Evolutionary conservation across 805 yeast species (phyloP), one percentile per base, ranked within the genome.

Genomic region (Tetrapisispora nanseiensis): DNA sequence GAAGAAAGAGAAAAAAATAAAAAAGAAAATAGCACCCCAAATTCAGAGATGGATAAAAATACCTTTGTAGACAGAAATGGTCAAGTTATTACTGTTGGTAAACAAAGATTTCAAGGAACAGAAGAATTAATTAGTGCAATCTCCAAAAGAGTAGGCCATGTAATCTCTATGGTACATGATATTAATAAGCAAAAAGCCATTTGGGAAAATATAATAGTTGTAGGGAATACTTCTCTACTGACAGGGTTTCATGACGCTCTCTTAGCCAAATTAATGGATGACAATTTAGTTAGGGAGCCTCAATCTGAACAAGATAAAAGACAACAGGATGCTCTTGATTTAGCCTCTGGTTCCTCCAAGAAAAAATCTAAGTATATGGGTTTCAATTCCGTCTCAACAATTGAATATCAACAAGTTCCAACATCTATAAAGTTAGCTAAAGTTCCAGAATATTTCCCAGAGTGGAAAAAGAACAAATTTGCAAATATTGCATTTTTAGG

Each of bases 391-490:
- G 43, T 61, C 6, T 53, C 52, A 22, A 45, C 52, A 22, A 40
- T 54, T 9, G 61, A 51, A 35, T 64, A 71, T 46, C 62, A 71
- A 39, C 97, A 90, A 64, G 87, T 81, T 2, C 97, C 97, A 19
- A 77, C 79, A n/a, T 69, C 78, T 12, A 73, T 89, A 43, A 77
- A 74, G 50, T 57, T 78, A 39, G 77, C 80, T 21, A 80, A 81
- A 53, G 73, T 77, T 60, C 94, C 96, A 0, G 97, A 90, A 43
- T 89, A 90, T 62, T 90, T 90, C 65, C 85, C 95, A 1, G 95
- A 86, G 51, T 90, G 97, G 97, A 89, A 89, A 64, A 77, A 76
- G 59, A 61, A 61, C 27, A 87, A 90, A 1, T 80, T 82, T 74
- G 79, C 81, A 44, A 87, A 85, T 51, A 76, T 81, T 26, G 71